Conservation (phyloP, 805 yeast genomes). For the Yarrowia sp. region DNA sequence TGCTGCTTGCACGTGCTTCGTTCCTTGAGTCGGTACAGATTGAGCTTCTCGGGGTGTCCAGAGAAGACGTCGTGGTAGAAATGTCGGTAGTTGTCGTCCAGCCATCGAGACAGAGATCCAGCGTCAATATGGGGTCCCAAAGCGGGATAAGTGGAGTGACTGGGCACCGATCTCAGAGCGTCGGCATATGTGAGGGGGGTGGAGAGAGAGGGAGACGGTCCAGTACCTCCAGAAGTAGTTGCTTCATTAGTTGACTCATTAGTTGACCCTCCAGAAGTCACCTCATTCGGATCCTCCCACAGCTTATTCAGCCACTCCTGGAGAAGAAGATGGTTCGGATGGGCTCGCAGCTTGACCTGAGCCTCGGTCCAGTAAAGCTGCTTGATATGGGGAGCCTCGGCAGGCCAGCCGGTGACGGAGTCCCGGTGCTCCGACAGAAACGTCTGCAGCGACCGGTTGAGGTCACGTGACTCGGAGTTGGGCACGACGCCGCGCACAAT, state of each 20-base stretch:
- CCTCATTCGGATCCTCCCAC: neutral
- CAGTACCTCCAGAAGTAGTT: no score
- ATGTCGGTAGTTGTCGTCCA: neutral
- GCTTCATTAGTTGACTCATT: no score
- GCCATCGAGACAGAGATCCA: slow-evolving; percentile 2
- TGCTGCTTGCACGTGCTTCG: neutral
- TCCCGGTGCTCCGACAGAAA: neutral
- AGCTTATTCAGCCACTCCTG: slow-evolving; percentile 22
- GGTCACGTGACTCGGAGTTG: neutral
- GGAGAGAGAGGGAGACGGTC: neutral
- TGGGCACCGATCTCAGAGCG: slow-evolving; percentile 6
- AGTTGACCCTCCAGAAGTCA: no score
- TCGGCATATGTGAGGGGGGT: slow-evolving; percentile 21
- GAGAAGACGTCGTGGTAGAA: slow-evolving; percentile 9
- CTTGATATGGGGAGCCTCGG: neutral
- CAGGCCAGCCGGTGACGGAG: slow-evolving; percentile 1
- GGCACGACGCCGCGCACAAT: neutral
- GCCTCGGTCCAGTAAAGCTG: slow-evolving; percentile 23
- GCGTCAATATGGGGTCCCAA: slow-evolving; percentile 24
- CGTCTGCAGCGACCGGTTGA: neutral
- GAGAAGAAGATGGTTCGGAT: slow-evolving; percentile 6
- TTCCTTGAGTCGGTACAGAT: slow-evolving; percentile 15
- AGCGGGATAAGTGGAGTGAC: neutral
- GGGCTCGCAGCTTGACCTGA: slow-evolving; percentile 2
- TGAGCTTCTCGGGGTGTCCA: slow-evolving; percentile 4